Evolutionary conservation across 2,329 filamentous ascomycete species (phyloP).

Genomic region (Microsporum canis): DNA sequence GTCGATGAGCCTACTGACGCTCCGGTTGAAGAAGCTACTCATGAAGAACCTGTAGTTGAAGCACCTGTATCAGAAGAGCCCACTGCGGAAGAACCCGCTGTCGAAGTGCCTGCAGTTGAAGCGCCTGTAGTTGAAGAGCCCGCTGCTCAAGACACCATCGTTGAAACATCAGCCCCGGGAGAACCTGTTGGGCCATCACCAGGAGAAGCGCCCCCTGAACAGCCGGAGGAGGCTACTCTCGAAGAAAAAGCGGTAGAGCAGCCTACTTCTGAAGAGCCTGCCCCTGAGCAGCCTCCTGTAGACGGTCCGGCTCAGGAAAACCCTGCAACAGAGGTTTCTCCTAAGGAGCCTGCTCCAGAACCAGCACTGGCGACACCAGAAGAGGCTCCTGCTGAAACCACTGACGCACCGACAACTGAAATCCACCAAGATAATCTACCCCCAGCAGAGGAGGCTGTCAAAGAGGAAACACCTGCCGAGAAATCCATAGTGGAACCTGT

Average conservation of each 20-base stretch:
- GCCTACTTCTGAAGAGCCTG: too few species aligned
- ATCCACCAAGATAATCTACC: background rate
- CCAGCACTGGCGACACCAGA: slow-evolving; percentile 6
- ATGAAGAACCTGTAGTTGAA: slow-evolving; percentile 8
- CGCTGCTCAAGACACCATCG: slow-evolving; percentile 5
- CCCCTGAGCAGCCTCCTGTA: too few species aligned
- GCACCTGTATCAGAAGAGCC: slow-evolving; percentile 9
- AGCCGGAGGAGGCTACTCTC: too few species aligned
- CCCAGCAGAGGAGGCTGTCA: background rate
- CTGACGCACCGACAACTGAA: too few species aligned
- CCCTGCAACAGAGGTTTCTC: too few species aligned
- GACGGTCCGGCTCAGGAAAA: too few species aligned
- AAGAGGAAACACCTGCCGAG: background rate
- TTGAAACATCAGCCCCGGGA: background rate
- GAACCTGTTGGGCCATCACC: background rate
- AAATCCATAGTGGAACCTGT: background rate
- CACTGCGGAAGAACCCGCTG: slow-evolving; percentile 3
- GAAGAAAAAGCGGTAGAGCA: too few species aligned
- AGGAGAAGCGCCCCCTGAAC: too few species aligned
- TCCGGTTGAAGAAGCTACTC: slow-evolving; percentile 7
- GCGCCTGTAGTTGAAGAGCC: slow-evolving; percentile 9
- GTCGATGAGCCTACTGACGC: background rate
- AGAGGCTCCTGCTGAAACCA: slow-evolving; percentile 7
- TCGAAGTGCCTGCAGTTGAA: slow-evolving; percentile 5
- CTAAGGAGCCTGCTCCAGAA: background rate